phyloP scores from a whole-genome alignment of 352 stramenopile species.

The Phytophthora boehmeriae region DNA sequence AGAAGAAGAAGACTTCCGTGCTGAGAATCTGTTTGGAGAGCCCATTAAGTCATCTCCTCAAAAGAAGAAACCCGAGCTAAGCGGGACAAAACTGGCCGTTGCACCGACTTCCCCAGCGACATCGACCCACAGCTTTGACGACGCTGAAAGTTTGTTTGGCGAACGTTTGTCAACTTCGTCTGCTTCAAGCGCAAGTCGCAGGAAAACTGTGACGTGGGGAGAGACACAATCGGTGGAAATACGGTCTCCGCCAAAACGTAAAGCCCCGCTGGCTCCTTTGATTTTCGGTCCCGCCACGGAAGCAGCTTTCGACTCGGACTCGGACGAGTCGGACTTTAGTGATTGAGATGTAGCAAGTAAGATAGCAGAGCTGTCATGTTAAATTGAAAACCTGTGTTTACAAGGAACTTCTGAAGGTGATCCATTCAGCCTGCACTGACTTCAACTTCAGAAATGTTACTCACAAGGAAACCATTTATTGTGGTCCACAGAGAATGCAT shows the following conservation, averaged over 20 bases:
- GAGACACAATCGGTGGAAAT: slow-evolving; percentile 18
- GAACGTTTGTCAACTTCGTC: slow-evolving; percentile 35
- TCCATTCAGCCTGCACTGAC: not conserved
- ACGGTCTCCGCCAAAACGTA: slow-evolving; percentile 13
- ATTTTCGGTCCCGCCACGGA: slow-evolving; percentile 66
- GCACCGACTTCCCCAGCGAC: slow-evolving; percentile 11
- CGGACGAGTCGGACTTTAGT: slow-evolving; percentile 60
- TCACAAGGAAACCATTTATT: too few relatives aligned
- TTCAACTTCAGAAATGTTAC: not conserved
- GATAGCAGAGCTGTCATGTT: slow-evolving; percentile 4
- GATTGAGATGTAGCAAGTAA: slow-evolving; percentile 29
- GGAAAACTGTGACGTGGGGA: slow-evolving; percentile 41
- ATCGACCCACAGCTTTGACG: slow-evolving; percentile 36
- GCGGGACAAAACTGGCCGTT: not conserved
- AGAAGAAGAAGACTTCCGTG: slow-evolving; percentile 16
- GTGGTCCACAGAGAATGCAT: too few relatives aligned
- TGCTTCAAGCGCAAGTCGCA: slow-evolving; percentile 4
- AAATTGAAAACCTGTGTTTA: slow-evolving; percentile 5
- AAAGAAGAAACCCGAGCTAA: slow-evolving; percentile 4
- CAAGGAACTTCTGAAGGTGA: not conserved
- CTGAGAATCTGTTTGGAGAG: slow-evolving; percentile 30
- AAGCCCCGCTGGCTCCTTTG: slow-evolving; percentile 32
- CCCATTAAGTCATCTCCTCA: slow-evolving; percentile 4
- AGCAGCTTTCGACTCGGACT: slow-evolving; percentile 59
- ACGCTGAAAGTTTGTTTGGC: slow-evolving; percentile 61